These are phyloP conservation scores for Primulina eburnea DNA, from an alignment of 257 asterid genomes.

Conservation along the genomic window DNA sequence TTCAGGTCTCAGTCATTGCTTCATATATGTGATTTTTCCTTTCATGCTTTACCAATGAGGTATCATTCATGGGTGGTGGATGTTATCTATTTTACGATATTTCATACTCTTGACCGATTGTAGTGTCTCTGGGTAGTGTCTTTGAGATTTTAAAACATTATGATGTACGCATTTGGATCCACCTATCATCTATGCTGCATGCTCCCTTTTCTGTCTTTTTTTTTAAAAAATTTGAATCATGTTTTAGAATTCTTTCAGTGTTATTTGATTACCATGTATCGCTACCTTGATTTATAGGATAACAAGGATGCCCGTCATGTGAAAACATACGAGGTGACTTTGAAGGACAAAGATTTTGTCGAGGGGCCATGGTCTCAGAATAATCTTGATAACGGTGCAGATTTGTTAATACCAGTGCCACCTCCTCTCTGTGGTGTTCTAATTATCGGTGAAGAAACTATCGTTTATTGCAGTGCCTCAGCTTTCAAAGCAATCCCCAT, in stretches of 20 bases:
- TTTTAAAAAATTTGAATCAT: background rate
- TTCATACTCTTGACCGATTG: slow-evolving; percentile 7
- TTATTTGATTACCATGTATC: background rate
- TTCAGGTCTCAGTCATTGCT: background rate
- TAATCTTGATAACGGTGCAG: slow-evolving; percentile 94
- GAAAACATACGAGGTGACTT: slow-evolving; percentile 83
- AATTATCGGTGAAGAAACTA: slow-evolving; percentile 91
- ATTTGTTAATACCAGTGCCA: slow-evolving; percentile 84
- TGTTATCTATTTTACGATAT: background rate
- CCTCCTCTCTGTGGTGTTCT: slow-evolving; percentile 93
- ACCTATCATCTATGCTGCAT: background rate
- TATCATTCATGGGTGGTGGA: slow-evolving; percentile 19
- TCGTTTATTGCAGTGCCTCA: slow-evolving; percentile 83
- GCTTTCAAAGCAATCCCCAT: slow-evolving; percentile 82
- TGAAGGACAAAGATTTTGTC: slow-evolving; percentile 85
- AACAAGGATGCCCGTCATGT: slow-evolving; percentile 88
- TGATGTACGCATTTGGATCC: slow-evolving; percentile 5
- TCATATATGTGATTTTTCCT: background rate
- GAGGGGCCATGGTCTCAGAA: slow-evolving; percentile 97
- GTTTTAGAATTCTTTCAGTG: background rate
- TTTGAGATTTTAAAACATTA: background rate
- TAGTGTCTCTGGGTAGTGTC: background rate
- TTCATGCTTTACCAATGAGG: slow-evolving; percentile 8
- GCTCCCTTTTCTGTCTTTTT: background rate
- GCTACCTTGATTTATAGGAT: slow-evolving; percentile 50